Percentiles rank a stretch among this genome's conserved stretches.
These are phyloP conservation scores for Cyberlindnera maclurae DNA, from an alignment of 805 yeast genomes.

Conservation along the genomic window DNA sequence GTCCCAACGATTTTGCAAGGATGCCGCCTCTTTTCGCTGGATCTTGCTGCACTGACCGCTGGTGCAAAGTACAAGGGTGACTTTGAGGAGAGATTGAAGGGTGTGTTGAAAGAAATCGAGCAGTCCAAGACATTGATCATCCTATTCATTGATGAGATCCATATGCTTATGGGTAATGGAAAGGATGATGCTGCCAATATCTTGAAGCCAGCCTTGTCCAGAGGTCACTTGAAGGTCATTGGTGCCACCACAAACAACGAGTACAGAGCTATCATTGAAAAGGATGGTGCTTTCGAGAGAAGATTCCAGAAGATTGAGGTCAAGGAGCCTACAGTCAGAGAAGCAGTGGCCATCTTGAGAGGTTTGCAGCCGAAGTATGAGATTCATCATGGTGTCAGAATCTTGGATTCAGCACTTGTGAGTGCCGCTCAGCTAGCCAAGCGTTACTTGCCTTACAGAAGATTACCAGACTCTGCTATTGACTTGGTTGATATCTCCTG, in stretches of 20 bases:
- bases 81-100: constrained; percentile 95
- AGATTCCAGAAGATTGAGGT: constrained; percentile 97
- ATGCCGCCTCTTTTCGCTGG: constrained; percentile 79
- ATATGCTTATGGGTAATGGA: constrained; percentile 99
- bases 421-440: constrained; percentile 93
- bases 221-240: constrained; percentile 93
- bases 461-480: constrained; percentile 94
- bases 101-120: constrained; percentile 90
- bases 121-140: constrained; percentile 80
- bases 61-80: constrained; percentile 99
- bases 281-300: constrained; percentile 98
- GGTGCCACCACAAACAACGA: constrained; percentile 97
- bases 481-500: constrained; percentile 95
- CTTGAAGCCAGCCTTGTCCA: constrained; percentile 93
- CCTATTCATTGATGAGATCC: constrained; percentile 94
- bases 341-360: constrained; percentile 92
- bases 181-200: constrained; percentile 95
- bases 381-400: constrained; percentile 96
- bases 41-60: constrained; percentile 93
- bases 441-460: constrained; percentile 89
- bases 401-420: constrained; percentile 88
- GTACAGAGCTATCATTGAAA: constrained; percentile 85
- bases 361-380: constrained; percentile 94
- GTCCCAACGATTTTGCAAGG: constrained; percentile 83
- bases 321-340: constrained; percentile 85